Conservation (phyloP, 345 rosid species). For the Populus tremula region DNA sequence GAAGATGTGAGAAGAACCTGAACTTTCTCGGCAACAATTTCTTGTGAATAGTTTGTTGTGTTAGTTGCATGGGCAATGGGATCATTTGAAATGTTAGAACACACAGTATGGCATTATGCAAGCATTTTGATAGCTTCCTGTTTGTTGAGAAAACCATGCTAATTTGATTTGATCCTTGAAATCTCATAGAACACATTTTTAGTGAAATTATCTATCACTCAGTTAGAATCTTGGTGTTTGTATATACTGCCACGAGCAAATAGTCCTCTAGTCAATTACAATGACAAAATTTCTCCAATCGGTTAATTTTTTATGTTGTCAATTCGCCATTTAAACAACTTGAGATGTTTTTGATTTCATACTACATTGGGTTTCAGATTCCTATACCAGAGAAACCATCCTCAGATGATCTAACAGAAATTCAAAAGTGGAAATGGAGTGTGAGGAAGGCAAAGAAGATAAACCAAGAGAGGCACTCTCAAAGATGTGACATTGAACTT, state of each 20-base stretch:
- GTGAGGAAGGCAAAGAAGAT: constrained; percentile 28
- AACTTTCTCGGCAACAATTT: constrained; percentile 7
- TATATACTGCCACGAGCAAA: not conserved
- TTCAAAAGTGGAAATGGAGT: constrained; percentile 29
- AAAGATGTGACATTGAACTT: constrained; percentile 34
- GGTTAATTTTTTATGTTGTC: not conserved
- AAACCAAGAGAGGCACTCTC: constrained; percentile 35
- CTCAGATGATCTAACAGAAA: constrained; percentile 26
- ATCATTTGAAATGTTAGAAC: not conserved
- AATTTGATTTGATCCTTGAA: not conserved
- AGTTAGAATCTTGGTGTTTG: not conserved
- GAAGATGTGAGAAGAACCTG: constrained; percentile 27
- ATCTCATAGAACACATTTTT: not conserved
- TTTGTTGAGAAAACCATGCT: not conserved
- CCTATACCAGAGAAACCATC: constrained; percentile 25
- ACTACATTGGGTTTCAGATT: constrained; percentile 21
- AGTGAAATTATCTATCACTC: not conserved
- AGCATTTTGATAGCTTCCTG: not conserved
- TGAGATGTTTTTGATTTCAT: not conserved
- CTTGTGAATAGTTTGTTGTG: not conserved
- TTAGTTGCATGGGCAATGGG: not conserved
- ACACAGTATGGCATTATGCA: not conserved
- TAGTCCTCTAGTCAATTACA: not conserved
- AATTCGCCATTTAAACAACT: not conserved
- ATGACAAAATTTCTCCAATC: not conserved